phyloP scores from a whole-genome alignment of 2,329 filamentous ascomycete genomes.

The Pseudogymnoascus sp. region DNA sequence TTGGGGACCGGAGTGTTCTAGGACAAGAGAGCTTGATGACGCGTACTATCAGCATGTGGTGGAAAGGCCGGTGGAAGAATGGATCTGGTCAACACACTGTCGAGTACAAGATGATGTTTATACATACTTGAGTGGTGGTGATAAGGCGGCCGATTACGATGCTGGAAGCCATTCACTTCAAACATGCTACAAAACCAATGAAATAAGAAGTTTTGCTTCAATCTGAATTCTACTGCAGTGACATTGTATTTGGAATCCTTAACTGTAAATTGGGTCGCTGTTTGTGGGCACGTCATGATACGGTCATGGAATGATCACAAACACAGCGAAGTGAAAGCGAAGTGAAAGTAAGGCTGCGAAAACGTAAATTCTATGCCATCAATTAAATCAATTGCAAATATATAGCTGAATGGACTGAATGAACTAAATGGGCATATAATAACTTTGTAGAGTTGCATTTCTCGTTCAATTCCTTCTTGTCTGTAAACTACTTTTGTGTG shows the following conservation, averaged over 20 bases:
- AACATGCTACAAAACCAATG: conserved; percentile 17
- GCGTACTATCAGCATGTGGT: conserved; percentile 30
- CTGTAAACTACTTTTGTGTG: not conserved
- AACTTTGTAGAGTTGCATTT: not conserved
- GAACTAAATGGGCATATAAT: not conserved
- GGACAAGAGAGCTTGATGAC: conserved; percentile 30
- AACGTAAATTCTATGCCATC: not conserved
- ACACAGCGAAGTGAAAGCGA: not conserved
- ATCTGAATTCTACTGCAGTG: not conserved
- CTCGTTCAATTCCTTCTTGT: not conserved
- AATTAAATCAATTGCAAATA: not conserved
- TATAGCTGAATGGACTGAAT: not conserved
- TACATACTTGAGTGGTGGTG: conserved; percentile 24
- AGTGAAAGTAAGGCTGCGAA: not conserved
- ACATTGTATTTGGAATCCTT: not conserved
- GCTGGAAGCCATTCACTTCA: conserved; percentile 26
- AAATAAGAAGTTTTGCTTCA: conserved; percentile 27
- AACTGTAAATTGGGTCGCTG: not conserved
- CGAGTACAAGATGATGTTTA: conserved; percentile 29
- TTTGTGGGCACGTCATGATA: not conserved
- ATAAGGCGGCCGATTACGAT: conserved; percentile 27
- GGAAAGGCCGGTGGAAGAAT: conserved; percentile 26
- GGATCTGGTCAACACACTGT: conserved; percentile 27
- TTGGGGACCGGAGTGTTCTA: conserved; percentile 26
- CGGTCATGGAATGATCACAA: not conserved